phyloP scores from a whole-genome alignment of 1,284 basidiomycete genomes.

The Farysia itapuensis region DNA sequence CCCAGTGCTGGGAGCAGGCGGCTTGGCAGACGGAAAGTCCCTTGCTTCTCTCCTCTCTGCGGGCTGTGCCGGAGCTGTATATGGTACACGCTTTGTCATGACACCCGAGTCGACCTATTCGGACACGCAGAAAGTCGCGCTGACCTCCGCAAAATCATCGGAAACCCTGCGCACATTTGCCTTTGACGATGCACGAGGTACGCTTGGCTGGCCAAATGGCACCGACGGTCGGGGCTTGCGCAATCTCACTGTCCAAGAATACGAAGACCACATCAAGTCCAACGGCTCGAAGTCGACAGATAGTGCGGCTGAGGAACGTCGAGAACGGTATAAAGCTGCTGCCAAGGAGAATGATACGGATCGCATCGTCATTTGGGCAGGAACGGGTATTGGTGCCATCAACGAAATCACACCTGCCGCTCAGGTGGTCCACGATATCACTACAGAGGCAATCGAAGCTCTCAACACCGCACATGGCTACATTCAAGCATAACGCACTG shows the following conservation, averaged over 20 bases:
- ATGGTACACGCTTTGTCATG: slow-evolving; percentile 54
- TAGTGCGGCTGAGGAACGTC: slow-evolving; percentile 9
- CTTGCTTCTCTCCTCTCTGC: slow-evolving; percentile 42
- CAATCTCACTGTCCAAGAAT: slow-evolving; percentile 50
- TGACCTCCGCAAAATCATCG: slow-evolving; percentile 26
- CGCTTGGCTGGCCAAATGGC: slow-evolving; percentile 52
- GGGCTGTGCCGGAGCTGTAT: slow-evolving; percentile 53
- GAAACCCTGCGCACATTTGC: slow-evolving; percentile 48
- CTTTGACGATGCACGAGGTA: slow-evolving; percentile 55
- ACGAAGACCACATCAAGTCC: slow-evolving; percentile 26
- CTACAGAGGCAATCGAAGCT: slow-evolving; percentile 24
- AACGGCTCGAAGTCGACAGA: slow-evolving; percentile 9
- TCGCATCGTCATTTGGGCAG: slow-evolving; percentile 54
- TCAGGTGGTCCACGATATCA: slow-evolving; percentile 36
- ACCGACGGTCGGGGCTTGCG: slow-evolving; percentile 52
- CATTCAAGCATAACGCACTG: slow-evolving; percentile 8
- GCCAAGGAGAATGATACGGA: slow-evolving; percentile 34
- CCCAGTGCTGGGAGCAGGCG: slow-evolving; percentile 49
- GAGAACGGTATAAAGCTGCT: slow-evolving; percentile 46
- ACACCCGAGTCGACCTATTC: slow-evolving; percentile 51
- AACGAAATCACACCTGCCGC: slow-evolving; percentile 33
- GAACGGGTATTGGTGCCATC: slow-evolving; percentile 51
- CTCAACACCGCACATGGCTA: slow-evolving; percentile 10
- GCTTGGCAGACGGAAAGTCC: slow-evolving; percentile 38
- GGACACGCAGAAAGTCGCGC: slow-evolving; percentile 43